Conservation (phyloP, 2,329 filamentous ascomycete genomes). For the Pleurostoma richardsiae region DNA sequence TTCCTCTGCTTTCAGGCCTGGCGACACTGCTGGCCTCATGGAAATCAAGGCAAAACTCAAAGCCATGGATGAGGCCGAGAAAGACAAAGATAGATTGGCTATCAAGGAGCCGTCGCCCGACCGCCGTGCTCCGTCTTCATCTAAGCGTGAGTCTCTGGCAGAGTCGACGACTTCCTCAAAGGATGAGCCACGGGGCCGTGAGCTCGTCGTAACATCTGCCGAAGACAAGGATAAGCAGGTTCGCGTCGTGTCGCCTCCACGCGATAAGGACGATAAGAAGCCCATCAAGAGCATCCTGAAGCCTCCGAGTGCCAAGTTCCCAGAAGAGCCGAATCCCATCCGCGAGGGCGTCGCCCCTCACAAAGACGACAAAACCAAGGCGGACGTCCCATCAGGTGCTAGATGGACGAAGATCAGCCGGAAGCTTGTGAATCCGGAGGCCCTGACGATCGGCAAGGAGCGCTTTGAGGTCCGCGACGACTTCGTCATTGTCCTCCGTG, state of each 20-base stretch:
- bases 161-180: conserved; percentile 7
- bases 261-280: conserved; percentile 59
- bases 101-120: conserved; percentile 17
- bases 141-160: conserved; percentile 1
- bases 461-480: conserved; percentile 88
- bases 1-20: conserved; percentile 45
- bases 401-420: conserved; percentile 93
- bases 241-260: conserved; percentile 70
- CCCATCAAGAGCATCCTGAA: conserved; percentile 82
- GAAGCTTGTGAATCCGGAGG: conserved; percentile 83
- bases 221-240: conserved; percentile 46
- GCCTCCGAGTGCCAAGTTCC: conserved; percentile 74
- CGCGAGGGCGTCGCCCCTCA: conserved; percentile 91
- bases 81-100: conserved; percentile 10
- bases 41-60: conserved; percentile 46
- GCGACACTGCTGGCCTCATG: conserved; percentile 42
- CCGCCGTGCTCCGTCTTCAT: conserved; percentile 3
- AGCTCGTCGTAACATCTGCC: conserved; percentile 21
- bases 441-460: conserved; percentile 80
- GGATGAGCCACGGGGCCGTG: conserved; percentile 35
- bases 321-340: conserved; percentile 77
- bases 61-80: conserved; percentile 28
- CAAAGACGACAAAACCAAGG: conserved; percentile 73
- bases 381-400: conserved; percentile 71
- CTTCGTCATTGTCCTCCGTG: conserved; percentile 87